phyloP scores from a whole-genome alignment of 371 early-diverging fungal species.

The Actinomortierella ambigua region DNA sequence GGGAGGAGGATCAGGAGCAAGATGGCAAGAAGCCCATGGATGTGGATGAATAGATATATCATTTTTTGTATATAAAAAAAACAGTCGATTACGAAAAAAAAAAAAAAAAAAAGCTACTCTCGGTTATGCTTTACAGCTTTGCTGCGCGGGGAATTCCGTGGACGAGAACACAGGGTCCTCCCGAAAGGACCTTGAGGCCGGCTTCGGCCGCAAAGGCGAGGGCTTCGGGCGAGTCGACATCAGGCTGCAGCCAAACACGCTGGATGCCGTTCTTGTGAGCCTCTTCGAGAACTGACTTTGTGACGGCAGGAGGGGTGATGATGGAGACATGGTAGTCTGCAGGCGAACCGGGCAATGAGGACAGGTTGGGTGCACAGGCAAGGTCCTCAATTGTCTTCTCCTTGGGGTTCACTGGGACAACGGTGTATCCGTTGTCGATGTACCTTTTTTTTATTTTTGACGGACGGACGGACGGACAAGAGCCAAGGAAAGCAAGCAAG shows the following conservation, averaged over 20 bases:
- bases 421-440: slow-evolving; percentile 36
- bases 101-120: slow-evolving; percentile 1
- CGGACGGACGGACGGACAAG: background rate
- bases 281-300: slow-evolving; percentile 62
- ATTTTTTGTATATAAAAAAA: no score
- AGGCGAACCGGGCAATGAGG: slow-evolving; percentile 24
- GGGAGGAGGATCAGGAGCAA: slow-evolving; percentile 7
- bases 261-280: slow-evolving; percentile 68
- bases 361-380: slow-evolving; percentile 22
- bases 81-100: background rate
- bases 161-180: slow-evolving; percentile 81
- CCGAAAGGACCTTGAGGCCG: slow-evolving; percentile 63
- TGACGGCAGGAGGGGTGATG: slow-evolving; percentile 81
- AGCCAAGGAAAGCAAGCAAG: background rate
- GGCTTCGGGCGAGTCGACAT: slow-evolving; percentile 65
- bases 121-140: slow-evolving; percentile 15
- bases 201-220: slow-evolving; percentile 55
- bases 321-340: slow-evolving; percentile 61
- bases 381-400: slow-evolving; percentile 33
- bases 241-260: slow-evolving; percentile 85
- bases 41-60: no score
- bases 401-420: slow-evolving; percentile 41
- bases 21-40: background rate
- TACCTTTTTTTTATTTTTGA: no score
- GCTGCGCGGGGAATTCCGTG: slow-evolving; percentile 45